Evolutionary conservation across 2,329 filamentous ascomycete species (phyloP), one percentile per base, ranked within the genome.

Genomic region (Lizonia empirigonia): DNA sequence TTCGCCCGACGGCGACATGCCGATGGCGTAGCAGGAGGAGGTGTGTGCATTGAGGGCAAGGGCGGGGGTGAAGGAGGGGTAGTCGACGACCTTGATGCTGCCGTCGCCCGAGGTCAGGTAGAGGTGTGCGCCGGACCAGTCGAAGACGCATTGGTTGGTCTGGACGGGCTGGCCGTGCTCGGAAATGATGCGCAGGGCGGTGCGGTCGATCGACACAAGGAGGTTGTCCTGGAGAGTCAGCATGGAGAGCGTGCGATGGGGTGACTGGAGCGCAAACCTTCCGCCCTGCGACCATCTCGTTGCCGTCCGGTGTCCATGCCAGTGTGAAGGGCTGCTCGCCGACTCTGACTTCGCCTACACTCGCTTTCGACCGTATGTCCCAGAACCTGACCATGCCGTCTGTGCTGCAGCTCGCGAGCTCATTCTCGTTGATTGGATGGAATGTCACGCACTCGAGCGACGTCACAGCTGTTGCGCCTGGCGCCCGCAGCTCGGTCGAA

Each of bases 371-470:
- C 62, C 89, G 80, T 10, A 91, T 88, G 66, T 93, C 89, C 89
- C 89, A 93, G 62, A 93, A 85, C 67, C 88, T 85, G 54, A 89
- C 85, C 24, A 86, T 82, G 2, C 89, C 89, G 67, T 93, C 89
- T 35, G 78, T 82, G 59, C 87, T 88, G 44, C 89, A 82, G 67
- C 86, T 91, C 60, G 87, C 90, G 7, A 93, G 78, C 73, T 92
- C 87, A 4, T 87, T 85, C 68, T 93, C 89, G 68, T 86, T 89
- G 51, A 82, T 81, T 0, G 89, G 89, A 65, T 90, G 90, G 74
- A 91, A 93, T 1, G 86, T 86, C 1, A 93, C 85, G 66, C 88
- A 88, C 67, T 91, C 89, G 36, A 92, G 85, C 7, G 54, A 48
- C 12, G 60, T 65, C 5, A 51, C 20, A 0, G 54, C 55, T 1